Evolutionary conservation across 371 early-diverging fungal genomes (phyloP).

Genomic region (Mortierella sp.): DNA sequence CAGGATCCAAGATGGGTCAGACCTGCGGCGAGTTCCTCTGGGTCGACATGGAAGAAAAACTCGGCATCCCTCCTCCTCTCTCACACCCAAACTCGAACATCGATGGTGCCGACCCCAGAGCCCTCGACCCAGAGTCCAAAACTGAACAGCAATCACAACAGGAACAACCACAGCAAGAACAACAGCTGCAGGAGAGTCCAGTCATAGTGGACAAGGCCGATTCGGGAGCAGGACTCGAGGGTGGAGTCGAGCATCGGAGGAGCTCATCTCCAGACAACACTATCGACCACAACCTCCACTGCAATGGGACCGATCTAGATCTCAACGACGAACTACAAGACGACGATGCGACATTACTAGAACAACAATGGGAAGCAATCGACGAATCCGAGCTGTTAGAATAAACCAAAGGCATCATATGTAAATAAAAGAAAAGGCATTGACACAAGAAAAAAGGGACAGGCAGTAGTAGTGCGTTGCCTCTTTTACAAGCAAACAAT

Average conservation of each 20-base stretch:
- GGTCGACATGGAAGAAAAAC: constrained; percentile 54
- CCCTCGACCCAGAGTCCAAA: neutral
- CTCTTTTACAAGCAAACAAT: too few relatives aligned
- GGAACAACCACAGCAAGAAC: neutral
- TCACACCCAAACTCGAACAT: too few relatives aligned
- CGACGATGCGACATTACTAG: constrained; percentile 4
- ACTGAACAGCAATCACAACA: neutral
- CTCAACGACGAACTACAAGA: constrained; percentile 19
- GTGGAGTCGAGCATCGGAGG: neutral
- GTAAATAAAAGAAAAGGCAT: too few relatives aligned
- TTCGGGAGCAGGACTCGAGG: neutral
- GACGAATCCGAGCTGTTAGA: constrained; percentile 14
- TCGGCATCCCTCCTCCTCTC: constrained; percentile 9
- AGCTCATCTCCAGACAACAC: neutral
- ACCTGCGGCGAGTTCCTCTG: constrained; percentile 59
- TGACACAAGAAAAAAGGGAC: too few relatives aligned
- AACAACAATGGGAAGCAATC: constrained; percentile 9
- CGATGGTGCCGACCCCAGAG: neutral
- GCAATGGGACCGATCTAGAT: constrained; percentile 2
- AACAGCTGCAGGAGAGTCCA: neutral
- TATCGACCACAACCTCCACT: neutral
- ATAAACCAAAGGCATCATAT: too few relatives aligned
- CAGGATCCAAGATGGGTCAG: constrained; percentile 51
- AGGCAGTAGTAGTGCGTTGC: too few relatives aligned
- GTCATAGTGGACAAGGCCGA: neutral